Evolutionary conservation across 1,284 basidiomycete genomes (phyloP).

Genomic region (Cerioporus squamosus): DNA sequence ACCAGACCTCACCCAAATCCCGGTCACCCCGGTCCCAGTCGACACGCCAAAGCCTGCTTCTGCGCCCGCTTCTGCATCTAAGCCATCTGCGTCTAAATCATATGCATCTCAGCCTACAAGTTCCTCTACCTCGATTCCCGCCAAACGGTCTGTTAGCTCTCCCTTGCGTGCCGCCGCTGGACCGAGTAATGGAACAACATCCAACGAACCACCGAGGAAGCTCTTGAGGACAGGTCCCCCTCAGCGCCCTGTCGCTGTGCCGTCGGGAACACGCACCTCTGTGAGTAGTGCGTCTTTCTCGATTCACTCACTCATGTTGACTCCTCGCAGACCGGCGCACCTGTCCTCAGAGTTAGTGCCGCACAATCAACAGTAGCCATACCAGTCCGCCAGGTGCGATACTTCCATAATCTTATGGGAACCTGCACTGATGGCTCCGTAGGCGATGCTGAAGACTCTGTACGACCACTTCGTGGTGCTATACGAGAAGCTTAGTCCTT

Average conservation of each 20-base stretch:
- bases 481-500: conserved; percentile 56
- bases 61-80: conserved; percentile 9
- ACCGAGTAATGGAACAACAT: conserved; percentile 22
- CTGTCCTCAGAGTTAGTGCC: conserved; percentile 66
- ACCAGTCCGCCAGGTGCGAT: conserved; percentile 68
- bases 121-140: conserved; percentile 29
- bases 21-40: conserved; percentile 44
- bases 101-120: conserved; percentile 11
- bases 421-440: conserved; percentile 2
- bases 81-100: conserved; percentile 10
- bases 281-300: conserved; percentile 33
- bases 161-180: conserved; percentile 14
- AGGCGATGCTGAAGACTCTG: conserved; percentile 75
- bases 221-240: conserved; percentile 54
- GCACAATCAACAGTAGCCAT: conserved; percentile 69
- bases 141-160: conserved; percentile 37
- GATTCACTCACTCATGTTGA: not conserved
- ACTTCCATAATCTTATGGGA: not conserved
- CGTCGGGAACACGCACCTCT: conserved; percentile 41
- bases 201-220: conserved; percentile 61
- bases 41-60: conserved; percentile 31
- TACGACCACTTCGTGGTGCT: conserved; percentile 73
- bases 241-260: conserved; percentile 44
- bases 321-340: conserved; percentile 55
- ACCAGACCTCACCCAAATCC: conserved; percentile 40